Percentiles rank a stretch among this genome's conserved stretches.
These are phyloP conservation scores for Sesbania bispinosa DNA, from an alignment of 306 rosid species.

Conservation along the genomic window DNA sequence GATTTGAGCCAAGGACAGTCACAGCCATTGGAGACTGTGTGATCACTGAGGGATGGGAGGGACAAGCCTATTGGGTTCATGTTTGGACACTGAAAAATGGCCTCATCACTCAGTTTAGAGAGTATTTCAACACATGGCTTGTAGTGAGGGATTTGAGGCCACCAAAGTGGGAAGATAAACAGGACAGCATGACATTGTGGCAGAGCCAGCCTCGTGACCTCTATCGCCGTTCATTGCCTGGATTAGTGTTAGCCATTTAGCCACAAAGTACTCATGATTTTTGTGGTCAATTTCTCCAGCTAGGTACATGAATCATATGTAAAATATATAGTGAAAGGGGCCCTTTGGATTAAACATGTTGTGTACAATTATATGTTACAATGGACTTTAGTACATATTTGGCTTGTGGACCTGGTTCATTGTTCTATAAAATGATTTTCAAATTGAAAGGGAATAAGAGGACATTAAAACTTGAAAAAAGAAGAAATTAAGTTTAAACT, in stretches of 20 bases:
- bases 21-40: constrained; percentile 55
- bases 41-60: constrained; percentile 89
- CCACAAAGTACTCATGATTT: background rate
- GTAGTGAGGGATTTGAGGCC: constrained; percentile 72
- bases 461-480: background rate
- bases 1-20: constrained; percentile 66
- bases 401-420: background rate
- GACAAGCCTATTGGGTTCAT: constrained; percentile 84
- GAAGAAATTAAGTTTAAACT: background rate
- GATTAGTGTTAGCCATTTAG: constrained; percentile 72
- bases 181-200: constrained; percentile 58
- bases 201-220: constrained; percentile 86
- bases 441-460: background rate
- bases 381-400: background rate
- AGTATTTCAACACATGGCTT: constrained; percentile 93
- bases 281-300: background rate
- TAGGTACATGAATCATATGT: background rate
- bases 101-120: constrained; percentile 64
- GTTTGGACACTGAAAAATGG: constrained; percentile 82
- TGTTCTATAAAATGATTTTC: background rate
- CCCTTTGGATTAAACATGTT: background rate
- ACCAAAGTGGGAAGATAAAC: constrained; percentile 36
- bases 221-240: constrained; percentile 60
- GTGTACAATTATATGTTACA: too few relatives aligned
- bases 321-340: too few relatives aligned